Conservation (phyloP, 2,329 filamentous ascomycete genomes). For the Xylaria digitata region DNA sequence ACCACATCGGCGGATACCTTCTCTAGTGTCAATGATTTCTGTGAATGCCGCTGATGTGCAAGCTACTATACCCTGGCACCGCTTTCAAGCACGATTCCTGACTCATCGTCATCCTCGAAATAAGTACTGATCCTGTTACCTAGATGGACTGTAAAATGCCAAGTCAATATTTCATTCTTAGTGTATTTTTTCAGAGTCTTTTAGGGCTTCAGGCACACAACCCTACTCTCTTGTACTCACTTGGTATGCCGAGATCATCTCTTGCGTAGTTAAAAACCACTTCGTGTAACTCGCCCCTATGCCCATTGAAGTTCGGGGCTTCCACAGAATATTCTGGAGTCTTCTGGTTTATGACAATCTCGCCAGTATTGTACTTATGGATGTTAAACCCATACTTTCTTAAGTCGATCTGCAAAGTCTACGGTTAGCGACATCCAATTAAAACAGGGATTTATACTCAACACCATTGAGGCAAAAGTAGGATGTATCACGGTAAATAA, state of each 20-base stretch:
- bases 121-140: slow-evolving; percentile 64
- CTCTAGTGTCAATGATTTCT: slow-evolving; percentile 5
- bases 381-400: slow-evolving; percentile 68
- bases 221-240: slow-evolving; percentile 12
- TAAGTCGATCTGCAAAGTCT: slow-evolving; percentile 57
- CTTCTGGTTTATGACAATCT: slow-evolving; percentile 68
- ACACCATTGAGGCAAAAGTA: not conserved
- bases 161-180: not conserved
- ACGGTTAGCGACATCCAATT: not conserved
- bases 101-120: slow-evolving; percentile 62
- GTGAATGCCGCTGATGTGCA: not conserved
- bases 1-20: slow-evolving; percentile 61
- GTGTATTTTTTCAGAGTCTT: not conserved
- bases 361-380: slow-evolving; percentile 69
- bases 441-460: not conserved
- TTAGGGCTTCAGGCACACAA: no score
- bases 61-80: slow-evolving; percentile 56
- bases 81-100: slow-evolving; percentile 63
- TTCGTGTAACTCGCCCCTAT: slow-evolving; percentile 69
- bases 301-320: slow-evolving; percentile 68
- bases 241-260: slow-evolving; percentile 65
- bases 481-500: not conserved
- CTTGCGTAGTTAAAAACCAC: slow-evolving; percentile 68
- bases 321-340: slow-evolving; percentile 57
- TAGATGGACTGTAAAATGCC: slow-evolving; percentile 55